phyloP scores from a whole-genome alignment of 306 rosid genomes.

The Astragalus glycyphyllos region DNA sequence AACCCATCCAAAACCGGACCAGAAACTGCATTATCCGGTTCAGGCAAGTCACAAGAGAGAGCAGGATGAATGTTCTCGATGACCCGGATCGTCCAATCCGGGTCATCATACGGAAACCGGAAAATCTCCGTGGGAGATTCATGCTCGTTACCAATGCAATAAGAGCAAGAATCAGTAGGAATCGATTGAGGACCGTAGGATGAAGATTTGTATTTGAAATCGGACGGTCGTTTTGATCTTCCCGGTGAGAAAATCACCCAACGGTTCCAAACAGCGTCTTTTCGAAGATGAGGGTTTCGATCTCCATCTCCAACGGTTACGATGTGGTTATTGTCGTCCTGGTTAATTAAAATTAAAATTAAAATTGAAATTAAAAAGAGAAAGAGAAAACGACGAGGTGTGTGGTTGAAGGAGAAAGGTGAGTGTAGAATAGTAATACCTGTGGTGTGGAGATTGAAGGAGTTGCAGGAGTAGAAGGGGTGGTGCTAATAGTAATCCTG shows the following conservation, averaged over 20 bases:
- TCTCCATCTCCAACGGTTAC: background rate
- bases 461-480: background rate
- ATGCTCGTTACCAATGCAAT: constrained; percentile 74
- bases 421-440: background rate
- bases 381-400: too few relatives aligned
- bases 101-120: constrained; percentile 56
- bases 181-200: too few relatives aligned
- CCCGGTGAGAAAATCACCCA: constrained; percentile 75
- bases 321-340: background rate
- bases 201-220: constrained; percentile 66
- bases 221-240: constrained; percentile 62
- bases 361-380: too few relatives aligned
- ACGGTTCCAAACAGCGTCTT: constrained; percentile 57
- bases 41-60: constrained; percentile 43
- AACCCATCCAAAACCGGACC: constrained; percentile 54
- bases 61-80: constrained; percentile 74
- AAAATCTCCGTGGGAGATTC: constrained; percentile 72
- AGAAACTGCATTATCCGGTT: background rate
- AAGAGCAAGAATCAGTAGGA: constrained; percentile 50
- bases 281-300: constrained; percentile 54
- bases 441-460: background rate
- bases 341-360: background rate
- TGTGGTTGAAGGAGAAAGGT: background rate
- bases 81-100: constrained; percentile 71
- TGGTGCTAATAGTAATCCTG: background rate